Conservation (phyloP, 441 rosid species). For the Monsonia emarginata region DNA sequence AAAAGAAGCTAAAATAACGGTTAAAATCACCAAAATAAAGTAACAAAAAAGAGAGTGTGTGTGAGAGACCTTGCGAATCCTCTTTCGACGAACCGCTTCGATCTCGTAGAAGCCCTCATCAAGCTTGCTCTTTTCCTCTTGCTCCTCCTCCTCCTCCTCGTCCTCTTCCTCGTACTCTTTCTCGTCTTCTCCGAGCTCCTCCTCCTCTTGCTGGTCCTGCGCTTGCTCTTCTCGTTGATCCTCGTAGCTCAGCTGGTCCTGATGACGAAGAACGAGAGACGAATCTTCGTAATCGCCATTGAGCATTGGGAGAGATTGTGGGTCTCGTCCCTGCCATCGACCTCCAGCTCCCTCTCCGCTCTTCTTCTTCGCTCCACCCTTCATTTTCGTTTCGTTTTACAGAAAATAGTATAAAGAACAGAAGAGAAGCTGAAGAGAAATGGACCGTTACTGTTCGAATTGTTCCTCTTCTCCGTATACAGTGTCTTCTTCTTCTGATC, state of each 20-base stretch:
- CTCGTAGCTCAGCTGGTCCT: conserved; percentile 12
- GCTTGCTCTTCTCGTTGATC: background rate
- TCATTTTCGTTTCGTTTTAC: conserved; percentile 16
- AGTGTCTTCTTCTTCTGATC: background rate
- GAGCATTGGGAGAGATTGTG: background rate
- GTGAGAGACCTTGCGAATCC: conserved; percentile 66
- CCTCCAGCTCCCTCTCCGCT: background rate
- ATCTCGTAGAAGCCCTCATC: conserved; percentile 92
- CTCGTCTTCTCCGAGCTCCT: conserved; percentile 25
- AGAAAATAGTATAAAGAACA: background rate
- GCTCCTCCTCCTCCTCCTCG: conserved; percentile 23
- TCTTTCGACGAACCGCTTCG: conserved; percentile 86
- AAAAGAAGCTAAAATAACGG: background rate
- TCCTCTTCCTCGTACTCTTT: conserved; percentile 21
- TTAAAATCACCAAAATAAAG: background rate
- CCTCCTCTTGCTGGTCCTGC: conserved; percentile 17
- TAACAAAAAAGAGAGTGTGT: conserved; percentile 5
- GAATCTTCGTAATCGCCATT: background rate
- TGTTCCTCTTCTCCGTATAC: background rate
- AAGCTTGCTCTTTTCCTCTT: conserved; percentile 55
- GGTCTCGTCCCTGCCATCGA: background rate
- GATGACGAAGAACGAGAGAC: background rate
- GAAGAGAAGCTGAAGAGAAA: background rate
- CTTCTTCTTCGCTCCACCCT: conserved; percentile 35
- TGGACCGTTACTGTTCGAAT: background rate